Evolutionary conservation across 495 filamentous ascomycete genomes (phyloP).

Genomic region (Margaritispora aquatica): DNA sequence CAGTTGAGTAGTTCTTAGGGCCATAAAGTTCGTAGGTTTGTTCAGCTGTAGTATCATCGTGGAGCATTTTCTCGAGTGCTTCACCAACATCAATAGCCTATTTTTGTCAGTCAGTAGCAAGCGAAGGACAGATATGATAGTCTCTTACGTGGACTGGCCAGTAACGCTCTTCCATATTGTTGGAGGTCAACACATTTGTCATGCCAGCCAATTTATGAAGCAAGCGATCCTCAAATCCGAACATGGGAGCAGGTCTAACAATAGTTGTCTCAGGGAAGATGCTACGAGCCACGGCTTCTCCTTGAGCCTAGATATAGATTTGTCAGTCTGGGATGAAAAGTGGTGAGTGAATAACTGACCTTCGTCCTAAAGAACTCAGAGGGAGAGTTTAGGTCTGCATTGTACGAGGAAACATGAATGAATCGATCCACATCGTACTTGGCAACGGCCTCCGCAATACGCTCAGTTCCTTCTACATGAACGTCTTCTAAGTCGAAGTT

Average conservation of each 20-base stretch:
- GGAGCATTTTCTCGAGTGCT: slow-evolving; percentile 81
- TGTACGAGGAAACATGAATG: slow-evolving; percentile 95
- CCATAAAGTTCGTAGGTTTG: slow-evolving; percentile 96
- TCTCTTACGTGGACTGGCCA: slow-evolving; percentile 81
- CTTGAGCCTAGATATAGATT: slow-evolving; percentile 54
- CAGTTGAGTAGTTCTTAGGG: slow-evolving; percentile 84
- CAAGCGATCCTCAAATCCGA: slow-evolving; percentile 89
- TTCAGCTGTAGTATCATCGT: slow-evolving; percentile 80
- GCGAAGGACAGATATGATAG: not conserved
- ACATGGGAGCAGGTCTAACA: slow-evolving; percentile 89
- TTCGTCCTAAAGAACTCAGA: slow-evolving; percentile 90
- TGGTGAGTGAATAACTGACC: slow-evolving; percentile 35
- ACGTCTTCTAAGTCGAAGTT: slow-evolving; percentile 93
- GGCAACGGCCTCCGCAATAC: slow-evolving; percentile 90
- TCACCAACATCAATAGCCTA: slow-evolving; percentile 82
- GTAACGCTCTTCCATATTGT: slow-evolving; percentile 86
- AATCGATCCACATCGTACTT: slow-evolving; percentile 98
- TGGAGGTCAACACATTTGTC: slow-evolving; percentile 78
- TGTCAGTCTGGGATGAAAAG: slow-evolving; percentile 16
- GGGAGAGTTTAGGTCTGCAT: slow-evolving; percentile 71
- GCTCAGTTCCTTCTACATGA: slow-evolving; percentile 88
- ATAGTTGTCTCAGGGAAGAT: slow-evolving; percentile 99
- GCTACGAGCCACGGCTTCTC: slow-evolving; percentile 74
- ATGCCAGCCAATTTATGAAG: slow-evolving; percentile 76
- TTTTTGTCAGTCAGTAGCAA: not conserved